Conservation (phyloP, 2,329 filamentous ascomycete species). For the Blastomyces emzantsi region DNA sequence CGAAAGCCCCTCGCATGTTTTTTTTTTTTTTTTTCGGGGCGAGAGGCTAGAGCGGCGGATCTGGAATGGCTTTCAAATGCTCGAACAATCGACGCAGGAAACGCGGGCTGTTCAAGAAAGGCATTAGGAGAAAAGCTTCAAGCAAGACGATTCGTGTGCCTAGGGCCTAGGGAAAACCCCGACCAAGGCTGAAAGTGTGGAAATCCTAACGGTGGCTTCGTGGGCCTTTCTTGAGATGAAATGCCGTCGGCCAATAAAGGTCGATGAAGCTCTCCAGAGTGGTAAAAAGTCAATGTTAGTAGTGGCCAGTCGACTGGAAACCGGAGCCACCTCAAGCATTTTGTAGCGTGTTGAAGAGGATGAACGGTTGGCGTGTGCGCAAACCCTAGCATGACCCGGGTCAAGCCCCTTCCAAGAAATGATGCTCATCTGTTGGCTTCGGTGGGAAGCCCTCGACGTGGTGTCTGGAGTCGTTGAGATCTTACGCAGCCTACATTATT, state of each 20-base stretch:
- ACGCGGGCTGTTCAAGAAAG: background rate
- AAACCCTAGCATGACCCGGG: background rate
- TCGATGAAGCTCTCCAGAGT: background rate
- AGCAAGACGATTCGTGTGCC: background rate
- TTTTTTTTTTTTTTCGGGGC: background rate
- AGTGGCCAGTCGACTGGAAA: constrained; percentile 1
- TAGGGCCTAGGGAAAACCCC: too few relatives aligned
- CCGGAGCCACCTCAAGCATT: background rate
- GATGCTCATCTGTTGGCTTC: background rate
- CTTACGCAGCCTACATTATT: too few relatives aligned
- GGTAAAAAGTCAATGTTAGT: background rate
- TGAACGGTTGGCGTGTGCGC: constrained; percentile 6
- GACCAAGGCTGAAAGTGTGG: too few relatives aligned
- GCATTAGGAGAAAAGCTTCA: background rate
- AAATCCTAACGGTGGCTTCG: background rate
- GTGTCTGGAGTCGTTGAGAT: background rate
- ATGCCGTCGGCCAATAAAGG: background rate
- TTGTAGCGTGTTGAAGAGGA: background rate
- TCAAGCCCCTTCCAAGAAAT: background rate
- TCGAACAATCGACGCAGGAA: background rate
- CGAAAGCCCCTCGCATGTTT: background rate
- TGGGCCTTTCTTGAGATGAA: background rate
- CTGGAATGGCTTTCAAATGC: background rate
- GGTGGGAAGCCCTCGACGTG: background rate
- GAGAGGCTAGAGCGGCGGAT: background rate